Base-by-base conservation (phyloP, 306 rosid genomes). In the Lathyrus tuberosus region DNA sequence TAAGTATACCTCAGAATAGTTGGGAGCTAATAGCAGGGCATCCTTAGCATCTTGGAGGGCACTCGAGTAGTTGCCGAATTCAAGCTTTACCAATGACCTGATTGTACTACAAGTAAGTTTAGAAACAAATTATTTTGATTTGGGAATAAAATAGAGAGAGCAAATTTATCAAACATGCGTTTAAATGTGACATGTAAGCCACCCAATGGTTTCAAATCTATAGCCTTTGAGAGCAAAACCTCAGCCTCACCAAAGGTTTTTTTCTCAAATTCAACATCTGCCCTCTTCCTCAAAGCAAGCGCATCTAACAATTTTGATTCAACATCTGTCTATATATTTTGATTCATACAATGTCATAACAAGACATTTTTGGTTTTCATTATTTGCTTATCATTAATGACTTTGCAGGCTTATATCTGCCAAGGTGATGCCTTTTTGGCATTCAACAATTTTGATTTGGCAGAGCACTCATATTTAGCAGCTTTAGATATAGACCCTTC, bases 351-450 rank as follows among this genome's bases (percentile, higher is more conserved):
- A 24, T 24, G 2, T 24, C 26, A 24, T 24, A 22, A 24, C 26
- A 24, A 24, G 26, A 24, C 26, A 24, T 24, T 24, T 24, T 24
- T 24, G 3, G 26, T 24, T 24, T 24, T 24, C 26, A 24, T 24
- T 2, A 24, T 24, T 24, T 24, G 26, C 26, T 24, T 24, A 24
- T 24, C 26, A 24, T 24, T 65, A 22, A 56, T 61, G 72, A 48
- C 41, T 79, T 66, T 85, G 76, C 90, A 90, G 98, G 97, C 89
- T 67, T 84, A 79, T 83, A 83, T 93, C 58, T 84, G 94, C 72
- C 86, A 79, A 80, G 98, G 98, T 16, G 96, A 90, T 77, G 90
- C 86, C 60, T 81, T 77, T 77, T 73, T 90, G 86, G 86, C 87
- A 35, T 61, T 85, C 84, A 67, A 75, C 46, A 83, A 77, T 51